Conservation (phyloP, 768 basidiomycete genomes). For the Grammothele lineata region DNA sequence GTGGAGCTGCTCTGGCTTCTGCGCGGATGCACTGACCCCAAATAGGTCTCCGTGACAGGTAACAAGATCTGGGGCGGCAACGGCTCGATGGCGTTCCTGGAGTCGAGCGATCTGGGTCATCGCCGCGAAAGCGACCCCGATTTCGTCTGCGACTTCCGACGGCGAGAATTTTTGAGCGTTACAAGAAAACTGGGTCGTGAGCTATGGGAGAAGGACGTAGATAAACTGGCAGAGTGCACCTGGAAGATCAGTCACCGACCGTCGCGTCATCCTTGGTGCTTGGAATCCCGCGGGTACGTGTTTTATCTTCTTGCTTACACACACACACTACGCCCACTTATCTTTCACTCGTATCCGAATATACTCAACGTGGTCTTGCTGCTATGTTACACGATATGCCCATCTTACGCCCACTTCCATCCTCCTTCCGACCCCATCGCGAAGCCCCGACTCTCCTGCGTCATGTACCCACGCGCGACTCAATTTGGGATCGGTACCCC, state of each 20-base stretch:
- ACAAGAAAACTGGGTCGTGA: constrained; percentile 68
- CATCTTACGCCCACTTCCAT: constrained; percentile 95
- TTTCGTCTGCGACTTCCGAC: constrained; percentile 96
- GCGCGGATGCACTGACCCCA: constrained; percentile 78
- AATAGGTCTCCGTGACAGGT: constrained; percentile 68
- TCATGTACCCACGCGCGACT: constrained; percentile 97
- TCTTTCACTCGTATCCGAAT: constrained; percentile 42
- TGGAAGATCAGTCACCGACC: constrained; percentile 90
- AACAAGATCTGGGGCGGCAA: constrained; percentile 99
- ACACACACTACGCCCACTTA: background rate
- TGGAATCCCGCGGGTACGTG: constrained; percentile 96
- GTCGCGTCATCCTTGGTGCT: constrained; percentile 90
- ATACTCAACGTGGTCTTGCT: constrained; percentile 94
- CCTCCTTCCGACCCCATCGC: constrained; percentile 37
- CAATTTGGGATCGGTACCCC: constrained; percentile 97
- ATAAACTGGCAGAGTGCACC: constrained; percentile 88
- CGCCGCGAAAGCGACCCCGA: constrained; percentile 90
- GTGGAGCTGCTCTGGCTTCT: constrained; percentile 97
- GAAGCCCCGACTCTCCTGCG: constrained; percentile 79
- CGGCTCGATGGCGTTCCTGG: constrained; percentile 82
- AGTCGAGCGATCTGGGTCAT: constrained; percentile 77
- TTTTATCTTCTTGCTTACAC: background rate
- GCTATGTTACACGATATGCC: constrained; percentile 98
- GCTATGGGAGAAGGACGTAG: constrained; percentile 85
- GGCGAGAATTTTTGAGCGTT: constrained; percentile 92